These are phyloP conservation scores for Fusarium temperatum DNA, from an alignment of 2,329 filamentous ascomycete species.

Conservation along the genomic window DNA sequence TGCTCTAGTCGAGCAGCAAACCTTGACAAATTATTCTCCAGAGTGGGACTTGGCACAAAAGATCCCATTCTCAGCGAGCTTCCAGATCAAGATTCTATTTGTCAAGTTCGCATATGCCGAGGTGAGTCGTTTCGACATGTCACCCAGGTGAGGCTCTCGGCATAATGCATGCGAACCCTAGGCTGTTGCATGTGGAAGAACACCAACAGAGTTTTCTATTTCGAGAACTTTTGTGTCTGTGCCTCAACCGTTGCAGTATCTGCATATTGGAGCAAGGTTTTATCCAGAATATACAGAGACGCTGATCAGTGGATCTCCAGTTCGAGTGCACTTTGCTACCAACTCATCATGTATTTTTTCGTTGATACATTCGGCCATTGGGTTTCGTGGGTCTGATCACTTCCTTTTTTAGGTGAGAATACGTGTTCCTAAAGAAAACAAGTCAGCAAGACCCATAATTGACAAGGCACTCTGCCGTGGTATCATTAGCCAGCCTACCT, in stretches of 20 bases:
- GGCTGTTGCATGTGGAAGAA: slow-evolving; percentile 7
- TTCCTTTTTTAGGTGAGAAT: neutral
- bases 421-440: neutral
- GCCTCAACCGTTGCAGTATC: neutral
- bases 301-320: neutral
- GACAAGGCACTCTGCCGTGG: neutral
- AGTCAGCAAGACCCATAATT: neutral
- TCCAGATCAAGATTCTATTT: slow-evolving; percentile 20
- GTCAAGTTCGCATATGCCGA: slow-evolving; percentile 19
- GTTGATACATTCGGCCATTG: neutral
- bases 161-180: neutral
- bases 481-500: neutral
- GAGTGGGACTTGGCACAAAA: slow-evolving; percentile 8
- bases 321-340: neutral
- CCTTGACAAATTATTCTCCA: neutral
- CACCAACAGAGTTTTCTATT: neutral
- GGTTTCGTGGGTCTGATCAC: neutral
- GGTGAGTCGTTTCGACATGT: neutral
- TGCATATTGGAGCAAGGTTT: neutral
- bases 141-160: neutral
- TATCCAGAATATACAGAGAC: neutral
- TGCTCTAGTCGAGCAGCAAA: neutral
- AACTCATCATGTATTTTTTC: neutral
- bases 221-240: neutral
- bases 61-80: slow-evolving; percentile 1